Evolutionary conservation across 352 stramenopile species (phyloP).

Genomic region (Blastocystis sp.): DNA sequence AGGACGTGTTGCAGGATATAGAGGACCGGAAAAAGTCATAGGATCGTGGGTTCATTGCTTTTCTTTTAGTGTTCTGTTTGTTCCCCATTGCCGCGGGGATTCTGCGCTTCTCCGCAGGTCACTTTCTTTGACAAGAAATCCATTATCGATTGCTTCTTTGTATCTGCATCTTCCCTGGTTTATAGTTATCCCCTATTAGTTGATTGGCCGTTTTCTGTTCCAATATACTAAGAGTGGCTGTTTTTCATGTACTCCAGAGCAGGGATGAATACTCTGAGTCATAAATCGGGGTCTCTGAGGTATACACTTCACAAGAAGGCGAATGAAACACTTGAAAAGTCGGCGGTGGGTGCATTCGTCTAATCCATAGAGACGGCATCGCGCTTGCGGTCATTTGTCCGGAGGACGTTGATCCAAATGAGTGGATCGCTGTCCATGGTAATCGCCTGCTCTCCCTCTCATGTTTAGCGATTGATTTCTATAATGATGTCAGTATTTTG

Average conservation of each 20-base stretch:
- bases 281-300: conserved; percentile 11
- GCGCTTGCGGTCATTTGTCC: conserved; percentile 50
- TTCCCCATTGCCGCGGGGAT: neutral
- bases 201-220: neutral
- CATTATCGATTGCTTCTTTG: neutral
- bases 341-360: neutral
- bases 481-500: conserved; percentile 61
- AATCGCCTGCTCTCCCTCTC: neutral
- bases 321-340: conserved; percentile 37
- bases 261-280: neutral
- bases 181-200: neutral
- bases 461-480: conserved; percentile 59
- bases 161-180: neutral
- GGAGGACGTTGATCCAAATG: conserved; percentile 48
- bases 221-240: neutral
- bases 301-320: conserved; percentile 45
- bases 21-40: conserved; percentile 57
- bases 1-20: conserved; percentile 62
- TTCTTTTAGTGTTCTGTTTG: conserved; percentile 51
- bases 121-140: neutral
- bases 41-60: neutral
- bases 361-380: conserved; percentile 32
- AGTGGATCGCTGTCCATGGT: conserved; percentile 66
- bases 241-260: neutral
- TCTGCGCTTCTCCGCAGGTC: neutral